Base-by-base conservation (phyloP, 2,329 filamentous ascomycete genomes). In the Sporothrix mexicana region DNA sequence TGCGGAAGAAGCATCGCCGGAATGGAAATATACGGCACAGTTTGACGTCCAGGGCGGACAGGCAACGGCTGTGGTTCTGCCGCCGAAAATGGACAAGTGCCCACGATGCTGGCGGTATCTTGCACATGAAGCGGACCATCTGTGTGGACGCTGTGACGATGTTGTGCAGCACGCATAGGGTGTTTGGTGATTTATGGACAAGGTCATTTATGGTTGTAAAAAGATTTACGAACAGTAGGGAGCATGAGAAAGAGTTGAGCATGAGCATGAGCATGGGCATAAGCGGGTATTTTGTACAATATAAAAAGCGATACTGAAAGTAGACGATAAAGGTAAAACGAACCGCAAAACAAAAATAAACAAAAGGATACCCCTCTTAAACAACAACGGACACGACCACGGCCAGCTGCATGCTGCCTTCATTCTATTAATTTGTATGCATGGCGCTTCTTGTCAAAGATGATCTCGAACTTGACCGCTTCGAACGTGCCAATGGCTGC, bases 91-190 rank as follows among this genome's bases (percentile, higher is more conserved):
- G 13, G 82, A 85, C 64, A 99, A 98, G 81, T 99, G 96, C 80
- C 86, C 88, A 0, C 86, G 96, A 69, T 99, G 96, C 82, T 99
- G 96, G 96, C 89, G 92, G 74, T 97, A 93, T 80, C 86, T 92
- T 30, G 90, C 92, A n/a, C 84, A 87, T n/a, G 82, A 82, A 66
- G 86, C 91, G 76, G 89, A 92, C 20, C 80, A 83, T 53, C 82
- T 97, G 20, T 98, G 95, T 81, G 82, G 81, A 67, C 85, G 94
- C 78, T 98, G 95, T 80, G 89, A 91, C 43, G 86, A 88, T 13
- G 88, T 91, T 49, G 86, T 95, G 9, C 66, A 9, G 30, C 12
- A 70, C 12, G 17, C 49, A 55, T 23, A 8, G 9, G 20, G 2
- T 23, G n/a, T 55, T 3, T 55, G n/a, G 51, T 20, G 30, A 55